Base-by-base conservation (phyloP, 108 stramenopile species). In the Fistulifera pelliculosa region DNA sequence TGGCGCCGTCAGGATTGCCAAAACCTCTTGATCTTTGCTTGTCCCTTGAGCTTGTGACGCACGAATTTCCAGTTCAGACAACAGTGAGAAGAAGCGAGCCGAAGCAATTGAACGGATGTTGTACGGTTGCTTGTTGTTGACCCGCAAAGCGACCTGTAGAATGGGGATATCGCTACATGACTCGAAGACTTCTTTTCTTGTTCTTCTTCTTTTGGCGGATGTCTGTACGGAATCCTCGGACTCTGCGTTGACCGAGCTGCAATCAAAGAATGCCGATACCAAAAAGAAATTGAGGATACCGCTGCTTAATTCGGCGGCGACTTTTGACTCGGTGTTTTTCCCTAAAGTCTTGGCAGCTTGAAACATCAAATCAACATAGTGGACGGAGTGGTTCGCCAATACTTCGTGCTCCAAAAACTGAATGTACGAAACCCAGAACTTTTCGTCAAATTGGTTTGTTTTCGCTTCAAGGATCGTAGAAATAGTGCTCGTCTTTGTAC, bases 261-360 rank as follows among this genome's bases (percentile, higher is more conserved):
- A 79, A 58, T 89, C 82, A 56, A 84, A 85, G 48, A 86, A 90
- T 21, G 88, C 81, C 13, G 62, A 56, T 49, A 74, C 66, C 74
- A 86, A 68, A 27, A 90, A 82, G 43, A 90, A 84, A 15, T 52
- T 31, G 12, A 80, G 27, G 16, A 83, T 61, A 52, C 55, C 56
- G 52, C 40, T 67, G 39, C 41, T 58, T 13, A 41, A 69, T 49
- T 52, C 7, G 25, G 43, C 48, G 0, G 42, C 50, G 1, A 19
- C 17, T 13, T 28, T 22, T n/a, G 56, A 17, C n/a, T 62, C 58
- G 0, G 19, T 40, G 19, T 50, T 47, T 31, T 58, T 38, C 0
- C 13, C 45, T 12, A 76, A 19, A 17, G 38, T 38, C 49, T 77
- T 81, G 6, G 71, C 70, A 1, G 39, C 38, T 55, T 48, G 42